Evolutionary conservation across 805 yeast genomes (phyloP).

Genomic region (Ogataea nonfermentans): DNA sequence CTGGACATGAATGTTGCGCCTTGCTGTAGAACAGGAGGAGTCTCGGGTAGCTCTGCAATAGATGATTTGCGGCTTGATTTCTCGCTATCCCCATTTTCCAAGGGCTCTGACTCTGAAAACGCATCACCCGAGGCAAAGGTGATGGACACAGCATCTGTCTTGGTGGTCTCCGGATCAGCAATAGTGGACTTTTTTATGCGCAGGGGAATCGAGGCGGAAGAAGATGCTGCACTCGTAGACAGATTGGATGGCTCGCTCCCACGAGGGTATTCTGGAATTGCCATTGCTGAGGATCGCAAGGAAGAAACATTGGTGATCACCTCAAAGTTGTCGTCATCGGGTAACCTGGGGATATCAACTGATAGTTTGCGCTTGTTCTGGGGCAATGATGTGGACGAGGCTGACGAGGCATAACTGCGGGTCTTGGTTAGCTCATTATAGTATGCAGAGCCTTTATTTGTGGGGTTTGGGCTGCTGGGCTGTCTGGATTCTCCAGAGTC

Average conservation of each 20-base stretch:
- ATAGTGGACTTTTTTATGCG: constrained; percentile 39
- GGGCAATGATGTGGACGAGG: constrained; percentile 6
- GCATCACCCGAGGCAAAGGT: constrained; percentile 16
- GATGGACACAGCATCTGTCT: constrained; percentile 45
- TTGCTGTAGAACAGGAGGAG: constrained; percentile 16
- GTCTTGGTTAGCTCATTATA: not conserved
- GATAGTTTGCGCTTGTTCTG: constrained; percentile 17
- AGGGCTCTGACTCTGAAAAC: not conserved
- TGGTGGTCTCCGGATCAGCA: constrained; percentile 52
- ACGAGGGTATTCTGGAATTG: constrained; percentile 15
- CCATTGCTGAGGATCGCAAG: constrained; percentile 18
- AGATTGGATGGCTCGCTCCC: constrained; percentile 8
- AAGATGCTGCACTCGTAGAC: constrained; percentile 26
- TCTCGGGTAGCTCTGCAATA: constrained; percentile 21
- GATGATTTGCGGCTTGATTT: constrained; percentile 7
- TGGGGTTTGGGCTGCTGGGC: not conserved
- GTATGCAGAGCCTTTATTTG: constrained; percentile 1
- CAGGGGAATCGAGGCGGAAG: constrained; percentile 26
- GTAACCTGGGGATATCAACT: constrained; percentile 25
- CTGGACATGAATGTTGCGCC: constrained; percentile 21
- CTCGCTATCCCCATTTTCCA: not conserved
- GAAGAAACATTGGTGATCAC: constrained; percentile 23
- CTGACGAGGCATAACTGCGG: constrained; percentile 3
- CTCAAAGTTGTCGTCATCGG: constrained; percentile 26
- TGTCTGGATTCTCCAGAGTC: constrained; percentile 1